Base-by-base conservation (phyloP, 768 basidiomycete genomes). In the Infundibulicybe gibba region DNA sequence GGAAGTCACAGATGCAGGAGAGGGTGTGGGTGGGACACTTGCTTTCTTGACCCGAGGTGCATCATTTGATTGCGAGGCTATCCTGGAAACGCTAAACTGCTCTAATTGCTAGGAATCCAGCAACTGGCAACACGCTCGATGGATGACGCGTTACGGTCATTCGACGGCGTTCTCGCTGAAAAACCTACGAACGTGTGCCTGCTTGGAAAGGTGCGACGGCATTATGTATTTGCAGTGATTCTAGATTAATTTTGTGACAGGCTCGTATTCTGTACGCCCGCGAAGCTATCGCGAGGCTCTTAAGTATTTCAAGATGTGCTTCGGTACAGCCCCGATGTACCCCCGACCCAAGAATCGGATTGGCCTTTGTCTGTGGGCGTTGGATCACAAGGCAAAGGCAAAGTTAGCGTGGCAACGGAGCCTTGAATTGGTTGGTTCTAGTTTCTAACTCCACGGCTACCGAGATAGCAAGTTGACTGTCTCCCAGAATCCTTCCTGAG, bases 311-410 rank as follows among this genome's bases (percentile, higher is more conserved):
- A 97, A 61, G 81, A 83, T 41, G 85, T 94, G 8, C 74, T 98
- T 10, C 72, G 77, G 25, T 76, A 88, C 35, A 83, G 81, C 46
- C 94, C 95, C 67, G 75, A 14, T 93, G 90, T 65, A 69, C 75
- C 19, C 97, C 95, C 0, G 95, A 99, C 63, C 95, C 97, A 31
- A 81, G 97, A 6, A 87, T 98, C 48, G 97, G n/a, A 91, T 98
- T 34, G 97, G 97, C 8, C 69, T 99, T 4, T 97, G 95, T 64
- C 71, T 93, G 16, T 98, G 91, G 92, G 81, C 88, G 3, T 71
- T 97, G 68, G 88, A 88, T 49, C 81, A 95, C 54, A 86, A 85
- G 50, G 74, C 76, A 2, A 86, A 85, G 54, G 97, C 95, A 0
- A 85, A 82, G 53, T 78, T 78, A 17, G 95, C 95, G 0, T 99